These are phyloP conservation scores for Eucalyptus victrix DNA, from an alignment of 345 rosid species.

Conservation along the genomic window DNA sequence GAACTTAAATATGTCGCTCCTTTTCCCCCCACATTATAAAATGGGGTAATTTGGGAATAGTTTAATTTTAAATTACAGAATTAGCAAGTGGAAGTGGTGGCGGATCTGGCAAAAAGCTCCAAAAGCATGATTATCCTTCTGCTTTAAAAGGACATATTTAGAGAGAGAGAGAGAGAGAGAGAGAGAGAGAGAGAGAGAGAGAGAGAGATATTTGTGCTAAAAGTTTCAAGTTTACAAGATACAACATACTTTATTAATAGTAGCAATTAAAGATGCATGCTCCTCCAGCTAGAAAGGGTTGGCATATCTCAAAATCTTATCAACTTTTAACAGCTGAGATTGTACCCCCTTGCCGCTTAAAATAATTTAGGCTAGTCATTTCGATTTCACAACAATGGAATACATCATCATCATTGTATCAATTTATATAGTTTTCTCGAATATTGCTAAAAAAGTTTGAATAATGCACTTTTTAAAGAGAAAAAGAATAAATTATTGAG, in stretches of 20 bases:
- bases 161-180: background rate
- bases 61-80: background rate
- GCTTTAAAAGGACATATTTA: background rate
- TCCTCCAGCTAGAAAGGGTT: background rate
- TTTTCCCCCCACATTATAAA: background rate
- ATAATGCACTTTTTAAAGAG: background rate
- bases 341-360: background rate
- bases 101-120: background rate
- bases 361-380: background rate
- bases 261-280: background rate
- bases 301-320: background rate
- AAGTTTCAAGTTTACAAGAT: background rate
- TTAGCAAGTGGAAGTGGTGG: slow-evolving; percentile 10
- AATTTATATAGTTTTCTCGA: background rate
- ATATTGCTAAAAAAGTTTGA: background rate
- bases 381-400: background rate
- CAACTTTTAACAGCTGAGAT: background rate
- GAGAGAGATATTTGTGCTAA: background rate
- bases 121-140: background rate
- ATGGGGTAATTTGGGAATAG: background rate
- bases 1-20: background rate
- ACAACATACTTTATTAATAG: background rate
- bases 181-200: background rate
- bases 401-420: background rate
- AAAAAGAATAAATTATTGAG: background rate